Evolutionary conservation across 129 eudicot species (phyloP).

Genomic region (Flaveria trinervia): DNA sequence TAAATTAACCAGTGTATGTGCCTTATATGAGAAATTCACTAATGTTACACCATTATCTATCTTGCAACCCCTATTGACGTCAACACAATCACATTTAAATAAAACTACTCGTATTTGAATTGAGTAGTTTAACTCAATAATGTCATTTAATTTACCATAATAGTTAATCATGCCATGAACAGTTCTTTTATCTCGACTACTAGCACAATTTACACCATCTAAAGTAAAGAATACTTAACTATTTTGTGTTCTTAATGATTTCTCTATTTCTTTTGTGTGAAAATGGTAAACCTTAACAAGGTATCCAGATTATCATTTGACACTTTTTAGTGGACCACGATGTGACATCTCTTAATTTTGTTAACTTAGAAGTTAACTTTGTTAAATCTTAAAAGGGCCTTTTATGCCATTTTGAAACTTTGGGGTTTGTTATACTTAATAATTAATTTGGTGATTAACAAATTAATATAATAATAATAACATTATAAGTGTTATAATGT

Average conservation of each 20-base stretch:
- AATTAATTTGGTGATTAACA: too few relatives aligned
- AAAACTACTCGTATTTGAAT: neutral
- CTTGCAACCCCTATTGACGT: neutral
- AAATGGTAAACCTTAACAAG: neutral
- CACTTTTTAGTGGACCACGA: too few relatives aligned
- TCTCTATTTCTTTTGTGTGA: neutral
- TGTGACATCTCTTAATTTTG: too few relatives aligned
- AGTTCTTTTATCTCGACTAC: constrained; percentile 11
- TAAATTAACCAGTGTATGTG: neutral
- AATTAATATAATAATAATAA: too few relatives aligned
- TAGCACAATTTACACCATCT: neutral
- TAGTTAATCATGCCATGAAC: neutral
- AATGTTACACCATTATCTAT: neutral
- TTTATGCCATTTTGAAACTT: too few relatives aligned
- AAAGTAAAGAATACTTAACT: neutral
- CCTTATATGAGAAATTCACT: constrained; percentile 2
- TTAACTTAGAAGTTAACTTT: too few relatives aligned
- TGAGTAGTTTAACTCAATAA: neutral
- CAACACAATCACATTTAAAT: neutral
- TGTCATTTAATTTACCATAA: constrained; percentile 11
- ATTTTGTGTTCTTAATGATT: neutral
- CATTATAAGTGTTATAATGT: too few relatives aligned
- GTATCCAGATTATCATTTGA: too few relatives aligned
- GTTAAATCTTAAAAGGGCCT: too few relatives aligned
- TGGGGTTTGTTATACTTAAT: too few relatives aligned